Percentiles rank a stretch among this genome's conserved stretches.
These are phyloP conservation scores for Spathaspora boniae DNA, from an alignment of 805 yeast genomes.

Conservation along the genomic window DNA sequence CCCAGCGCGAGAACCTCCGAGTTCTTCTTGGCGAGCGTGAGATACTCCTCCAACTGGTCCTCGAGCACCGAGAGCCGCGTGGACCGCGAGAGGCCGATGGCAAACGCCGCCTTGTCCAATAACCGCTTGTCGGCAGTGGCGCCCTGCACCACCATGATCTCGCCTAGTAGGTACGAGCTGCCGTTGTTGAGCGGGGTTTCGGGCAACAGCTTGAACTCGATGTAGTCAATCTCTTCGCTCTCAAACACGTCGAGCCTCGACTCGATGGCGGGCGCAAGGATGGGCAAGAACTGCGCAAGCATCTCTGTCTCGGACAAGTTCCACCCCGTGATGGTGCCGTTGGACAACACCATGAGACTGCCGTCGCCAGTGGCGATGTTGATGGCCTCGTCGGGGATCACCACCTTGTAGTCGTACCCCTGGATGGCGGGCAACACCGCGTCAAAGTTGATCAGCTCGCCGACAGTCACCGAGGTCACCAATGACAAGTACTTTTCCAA, in stretches of 20 bases:
- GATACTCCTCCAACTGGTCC: slow-evolving; percentile 63
- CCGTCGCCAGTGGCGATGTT: slow-evolving; percentile 39
- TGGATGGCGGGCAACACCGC: slow-evolving; percentile 32
- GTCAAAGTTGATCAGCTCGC: slow-evolving; percentile 65
- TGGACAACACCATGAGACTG: slow-evolving; percentile 66
- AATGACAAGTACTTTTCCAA: slow-evolving; percentile 33
- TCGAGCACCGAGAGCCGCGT: slow-evolving; percentile 83
- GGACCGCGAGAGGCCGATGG: slow-evolving; percentile 82
- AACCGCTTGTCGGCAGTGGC: slow-evolving; percentile 42
- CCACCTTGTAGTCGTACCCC: slow-evolving; percentile 10
- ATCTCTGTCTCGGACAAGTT: slow-evolving; percentile 60
- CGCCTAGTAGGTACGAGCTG: slow-evolving; percentile 54
- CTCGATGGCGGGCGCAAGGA: slow-evolving; percentile 44
- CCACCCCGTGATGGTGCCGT: slow-evolving; percentile 86
- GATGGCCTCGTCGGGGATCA: slow-evolving; percentile 70
- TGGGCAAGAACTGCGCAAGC: slow-evolving; percentile 46
- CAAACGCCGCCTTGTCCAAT: slow-evolving; percentile 82
- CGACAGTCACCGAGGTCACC: slow-evolving; percentile 68
- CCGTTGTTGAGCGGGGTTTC: slow-evolving; percentile 21
- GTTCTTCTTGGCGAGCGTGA: slow-evolving; percentile 57
- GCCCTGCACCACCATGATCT: slow-evolving; percentile 65
- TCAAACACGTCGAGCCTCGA: slow-evolving; percentile 38
- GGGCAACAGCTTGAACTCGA: slow-evolving; percentile 40
- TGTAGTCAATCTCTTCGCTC: slow-evolving; percentile 83
- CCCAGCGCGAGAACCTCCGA: slow-evolving; percentile 71